Conservation (phyloP, 2,329 filamentous ascomycete species). For the Epichloe scottii region DNA sequence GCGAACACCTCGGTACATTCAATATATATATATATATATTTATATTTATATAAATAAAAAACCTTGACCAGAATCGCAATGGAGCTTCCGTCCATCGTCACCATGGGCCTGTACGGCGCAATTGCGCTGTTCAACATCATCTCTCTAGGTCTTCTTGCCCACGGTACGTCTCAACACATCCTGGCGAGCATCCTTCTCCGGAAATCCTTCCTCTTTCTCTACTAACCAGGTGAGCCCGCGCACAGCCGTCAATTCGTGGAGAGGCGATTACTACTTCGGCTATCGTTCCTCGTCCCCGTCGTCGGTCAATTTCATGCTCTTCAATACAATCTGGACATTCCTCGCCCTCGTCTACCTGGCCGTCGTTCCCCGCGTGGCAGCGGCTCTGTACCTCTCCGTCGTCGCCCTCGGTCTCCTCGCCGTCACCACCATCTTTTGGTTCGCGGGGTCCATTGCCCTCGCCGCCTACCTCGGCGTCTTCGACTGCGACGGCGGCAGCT, state of each 20-base stretch:
- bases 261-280: neutral
- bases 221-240: neutral
- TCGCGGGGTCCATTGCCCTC: conserved; percentile 69
- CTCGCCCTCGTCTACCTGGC: conserved; percentile 59
- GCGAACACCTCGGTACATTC: no score
- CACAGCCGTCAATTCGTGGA: conserved; percentile 8
- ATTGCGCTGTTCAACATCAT: conserved; percentile 7
- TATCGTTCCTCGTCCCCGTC: conserved; percentile 40
- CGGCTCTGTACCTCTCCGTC: conserved; percentile 48
- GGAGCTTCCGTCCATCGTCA: conserved; percentile 5
- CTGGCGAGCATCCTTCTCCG: neutral
- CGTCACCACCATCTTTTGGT: conserved; percentile 79
- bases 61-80: neutral
- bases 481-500: conserved; percentile 35
- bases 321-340: conserved; percentile 64
- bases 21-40: no score
- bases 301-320: conserved; percentile 65
- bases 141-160: conserved; percentile 5
- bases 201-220: neutral
- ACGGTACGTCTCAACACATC: conserved; percentile 1
- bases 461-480: conserved; percentile 51
- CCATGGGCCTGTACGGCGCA: conserved; percentile 4
- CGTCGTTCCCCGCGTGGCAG: conserved; percentile 51
- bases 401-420: conserved; percentile 55
- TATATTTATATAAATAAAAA: no score